A percentile compares a stretch with the other conserved stretches of the same genome.
Evolutionary conservation across 2,329 filamentous ascomycete genomes (phyloP).

Genomic region (Ophiostoma ulmi): DNA sequence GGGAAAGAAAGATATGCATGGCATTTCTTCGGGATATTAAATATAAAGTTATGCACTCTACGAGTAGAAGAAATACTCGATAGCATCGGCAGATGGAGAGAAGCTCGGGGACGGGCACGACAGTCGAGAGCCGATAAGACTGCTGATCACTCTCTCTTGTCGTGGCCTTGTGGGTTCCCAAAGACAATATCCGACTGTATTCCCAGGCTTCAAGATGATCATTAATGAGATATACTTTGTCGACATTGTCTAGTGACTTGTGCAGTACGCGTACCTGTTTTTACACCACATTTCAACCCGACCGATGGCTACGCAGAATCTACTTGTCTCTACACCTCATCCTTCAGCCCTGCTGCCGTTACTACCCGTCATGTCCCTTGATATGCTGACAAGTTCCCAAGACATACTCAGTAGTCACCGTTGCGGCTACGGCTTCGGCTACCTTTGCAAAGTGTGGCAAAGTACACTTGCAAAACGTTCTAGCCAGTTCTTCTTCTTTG

Average conservation of each 20-base stretch:
- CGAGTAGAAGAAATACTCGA: no score
- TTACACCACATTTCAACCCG: background rate
- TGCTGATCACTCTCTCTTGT: background rate
- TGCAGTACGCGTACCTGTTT: background rate
- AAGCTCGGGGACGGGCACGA: background rate
- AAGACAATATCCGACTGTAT: background rate
- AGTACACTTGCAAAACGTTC: background rate
- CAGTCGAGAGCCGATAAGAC: background rate
- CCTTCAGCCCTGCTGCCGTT: slow-evolving; percentile 14
- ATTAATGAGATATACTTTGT: background rate
- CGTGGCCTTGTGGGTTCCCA: background rate
- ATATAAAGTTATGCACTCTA: no score
- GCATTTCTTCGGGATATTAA: no score
- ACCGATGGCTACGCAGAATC: no score
- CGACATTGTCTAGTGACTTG: background rate
- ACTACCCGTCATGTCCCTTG: background rate
- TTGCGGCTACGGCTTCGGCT: background rate
- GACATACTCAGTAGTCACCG: background rate
- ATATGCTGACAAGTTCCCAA: no score
- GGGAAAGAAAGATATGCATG: background rate
- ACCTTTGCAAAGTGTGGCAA: background rate
- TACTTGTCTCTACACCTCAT: background rate
- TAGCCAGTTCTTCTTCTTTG: background rate
- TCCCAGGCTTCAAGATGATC: background rate
- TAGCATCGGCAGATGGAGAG: background rate